Percentiles rank a stretch among this genome's conserved stretches.
Evolutionary conservation across 345 rosid genomes (phyloP).

Genomic region (Rhodamnia rubescens): DNA sequence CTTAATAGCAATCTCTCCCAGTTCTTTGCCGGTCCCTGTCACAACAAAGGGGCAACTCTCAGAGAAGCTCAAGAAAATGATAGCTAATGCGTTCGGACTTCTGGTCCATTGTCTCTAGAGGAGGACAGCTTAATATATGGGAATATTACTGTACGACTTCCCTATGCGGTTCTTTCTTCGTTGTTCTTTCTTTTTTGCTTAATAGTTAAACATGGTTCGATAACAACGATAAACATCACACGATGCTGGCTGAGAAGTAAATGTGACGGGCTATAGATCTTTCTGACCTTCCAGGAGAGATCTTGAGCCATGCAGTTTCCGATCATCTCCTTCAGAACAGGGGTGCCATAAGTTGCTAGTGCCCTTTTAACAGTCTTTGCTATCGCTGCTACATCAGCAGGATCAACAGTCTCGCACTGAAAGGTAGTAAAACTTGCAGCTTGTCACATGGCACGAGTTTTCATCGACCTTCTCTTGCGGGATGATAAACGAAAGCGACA

Average conservation of each 20-base stretch:
- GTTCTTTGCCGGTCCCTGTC: slow-evolving; percentile 68
- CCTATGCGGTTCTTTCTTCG: background rate
- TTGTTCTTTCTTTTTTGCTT: background rate
- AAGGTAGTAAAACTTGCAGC: background rate
- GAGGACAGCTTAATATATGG: background rate
- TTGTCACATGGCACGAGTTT: background rate
- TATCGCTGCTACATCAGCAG: slow-evolving; percentile 61
- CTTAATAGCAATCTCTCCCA: slow-evolving; percentile 69
- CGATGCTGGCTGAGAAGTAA: background rate
- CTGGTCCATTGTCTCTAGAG: background rate
- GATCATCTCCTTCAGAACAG: slow-evolving; percentile 63
- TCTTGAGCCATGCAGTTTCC: slow-evolving; percentile 86
- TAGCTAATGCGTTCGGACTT: background rate
- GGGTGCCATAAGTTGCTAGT: slow-evolving; percentile 43
- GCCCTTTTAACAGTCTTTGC: slow-evolving; percentile 54
- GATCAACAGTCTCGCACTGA: slow-evolving; percentile 79
- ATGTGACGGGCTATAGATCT: background rate
- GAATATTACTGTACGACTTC: background rate
- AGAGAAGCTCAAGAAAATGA: background rate
- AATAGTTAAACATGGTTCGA: background rate
- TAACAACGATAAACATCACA: background rate
- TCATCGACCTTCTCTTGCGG: background rate
- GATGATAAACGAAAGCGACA: background rate
- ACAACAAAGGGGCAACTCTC: background rate
- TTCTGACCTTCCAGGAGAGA: slow-evolving; percentile 88